Percentiles rank a stretch among this genome's conserved stretches.
phyloP scores from a whole-genome alignment of 2,329 filamentous ascomycete species.

The Paradendryphiella salina region DNA sequence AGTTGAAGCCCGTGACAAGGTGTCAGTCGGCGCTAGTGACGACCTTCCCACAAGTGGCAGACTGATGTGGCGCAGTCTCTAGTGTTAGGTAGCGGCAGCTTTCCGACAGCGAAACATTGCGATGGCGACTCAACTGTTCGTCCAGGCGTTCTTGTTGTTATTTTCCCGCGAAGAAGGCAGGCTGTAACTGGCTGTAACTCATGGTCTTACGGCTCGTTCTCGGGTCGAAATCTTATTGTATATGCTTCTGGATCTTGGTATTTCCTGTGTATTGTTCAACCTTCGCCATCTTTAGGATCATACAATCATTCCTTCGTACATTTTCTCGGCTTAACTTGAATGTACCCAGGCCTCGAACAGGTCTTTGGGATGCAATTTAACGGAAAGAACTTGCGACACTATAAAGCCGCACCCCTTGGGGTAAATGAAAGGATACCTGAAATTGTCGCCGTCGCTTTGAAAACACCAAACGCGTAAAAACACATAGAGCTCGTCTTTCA shows the following conservation, averaged over 20 bases:
- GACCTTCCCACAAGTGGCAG: neutral
- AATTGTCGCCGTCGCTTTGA: neutral
- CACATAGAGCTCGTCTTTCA: neutral
- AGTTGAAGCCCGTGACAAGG: neutral
- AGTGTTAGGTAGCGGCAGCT: neutral
- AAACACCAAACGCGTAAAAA: neutral
- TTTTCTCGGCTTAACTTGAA: neutral
- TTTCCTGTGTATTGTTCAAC: neutral
- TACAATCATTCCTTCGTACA: neutral
- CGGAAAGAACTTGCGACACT: neutral
- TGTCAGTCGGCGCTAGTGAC: constrained; percentile 6
- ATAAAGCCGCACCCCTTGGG: neutral
- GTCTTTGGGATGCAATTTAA: neutral
- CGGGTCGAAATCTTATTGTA: neutral
- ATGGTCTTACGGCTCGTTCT: too few species aligned
- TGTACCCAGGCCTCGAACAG: too few species aligned
- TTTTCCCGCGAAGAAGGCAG: too few species aligned
- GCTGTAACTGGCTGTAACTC: too few species aligned
- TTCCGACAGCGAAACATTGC: neutral
- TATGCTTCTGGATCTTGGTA: neutral
- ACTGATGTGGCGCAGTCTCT: constrained; percentile 1
- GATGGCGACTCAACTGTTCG: neutral
- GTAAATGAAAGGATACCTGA: neutral
- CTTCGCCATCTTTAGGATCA: neutral
- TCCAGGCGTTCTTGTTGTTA: too few species aligned